Conservation (phyloP, 768 basidiomycete genomes). For the Agaricus bisporus region DNA sequence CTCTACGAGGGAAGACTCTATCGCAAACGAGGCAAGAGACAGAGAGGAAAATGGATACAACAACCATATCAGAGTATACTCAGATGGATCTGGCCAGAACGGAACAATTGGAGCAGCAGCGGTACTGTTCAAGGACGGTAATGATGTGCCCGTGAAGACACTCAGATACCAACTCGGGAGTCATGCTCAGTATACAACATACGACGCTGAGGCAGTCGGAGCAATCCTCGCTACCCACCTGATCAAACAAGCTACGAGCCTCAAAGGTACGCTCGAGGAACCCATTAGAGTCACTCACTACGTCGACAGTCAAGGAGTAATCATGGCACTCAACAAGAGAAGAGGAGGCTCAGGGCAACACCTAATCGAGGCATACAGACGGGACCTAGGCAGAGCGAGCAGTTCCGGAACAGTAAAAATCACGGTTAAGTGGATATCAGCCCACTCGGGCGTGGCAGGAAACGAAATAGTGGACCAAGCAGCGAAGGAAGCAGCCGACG, state of each 20-base stretch:
- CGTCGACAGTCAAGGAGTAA: slow-evolving; percentile 13
- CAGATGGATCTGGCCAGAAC: slow-evolving; percentile 17
- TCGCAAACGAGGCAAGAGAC: not conserved
- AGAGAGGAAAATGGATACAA: not conserved
- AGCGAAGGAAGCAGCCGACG: slow-evolving; percentile 22
- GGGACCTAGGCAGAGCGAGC: not conserved
- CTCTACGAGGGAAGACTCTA: slow-evolving; percentile 3
- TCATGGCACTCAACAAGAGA: slow-evolving; percentile 10
- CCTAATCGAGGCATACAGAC: slow-evolving; percentile 1
- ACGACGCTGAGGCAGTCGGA: slow-evolving; percentile 18
- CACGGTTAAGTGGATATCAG: slow-evolving; percentile 19
- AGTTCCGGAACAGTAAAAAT: slow-evolving; percentile 1
- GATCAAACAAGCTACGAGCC: not conserved
- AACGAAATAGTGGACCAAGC: slow-evolving; percentile 22
- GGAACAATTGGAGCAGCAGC: slow-evolving; percentile 19
- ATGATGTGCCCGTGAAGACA: not conserved
- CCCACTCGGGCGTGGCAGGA: slow-evolving; percentile 18
- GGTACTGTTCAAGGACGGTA: slow-evolving; percentile 2
- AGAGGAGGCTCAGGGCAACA: slow-evolving; percentile 10
- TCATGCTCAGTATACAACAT: slow-evolving; percentile 14
- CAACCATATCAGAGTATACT: slow-evolving; percentile 10
- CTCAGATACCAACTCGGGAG: slow-evolving; percentile 13
- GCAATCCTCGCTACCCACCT: slow-evolving; percentile 15
- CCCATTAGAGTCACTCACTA: slow-evolving; percentile 6
- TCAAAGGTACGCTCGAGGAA: not conserved